Evolutionary conservation across 108 stramenopile genomes (phyloP).

Genomic region (Cyclotella cryptica): DNA sequence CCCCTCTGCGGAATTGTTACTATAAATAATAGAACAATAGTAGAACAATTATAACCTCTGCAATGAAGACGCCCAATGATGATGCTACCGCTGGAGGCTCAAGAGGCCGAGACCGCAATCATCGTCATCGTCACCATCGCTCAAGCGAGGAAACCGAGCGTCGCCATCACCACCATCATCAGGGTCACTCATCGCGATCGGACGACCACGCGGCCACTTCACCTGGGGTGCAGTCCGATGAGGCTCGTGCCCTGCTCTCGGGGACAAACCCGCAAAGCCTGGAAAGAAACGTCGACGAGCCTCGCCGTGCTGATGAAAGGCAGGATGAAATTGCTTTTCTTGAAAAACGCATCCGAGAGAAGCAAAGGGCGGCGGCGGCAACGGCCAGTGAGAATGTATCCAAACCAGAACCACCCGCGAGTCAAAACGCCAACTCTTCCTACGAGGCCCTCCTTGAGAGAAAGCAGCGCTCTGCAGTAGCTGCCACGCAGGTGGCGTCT

Average conservation of each 20-base stretch:
- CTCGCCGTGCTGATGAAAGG: background rate
- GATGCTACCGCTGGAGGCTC: too few relatives aligned
- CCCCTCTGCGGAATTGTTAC: too few relatives aligned
- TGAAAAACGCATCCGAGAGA: background rate
- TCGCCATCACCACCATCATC: too few relatives aligned
- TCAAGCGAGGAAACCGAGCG: too few relatives aligned
- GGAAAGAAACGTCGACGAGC: background rate
- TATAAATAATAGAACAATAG: too few relatives aligned
- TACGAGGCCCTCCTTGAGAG: background rate
- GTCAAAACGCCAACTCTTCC: background rate
- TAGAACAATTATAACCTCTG: too few relatives aligned
- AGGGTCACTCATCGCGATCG: too few relatives aligned
- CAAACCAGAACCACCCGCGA: background rate
- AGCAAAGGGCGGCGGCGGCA: background rate
- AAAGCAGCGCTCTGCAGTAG: background rate
- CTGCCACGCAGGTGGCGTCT: background rate
- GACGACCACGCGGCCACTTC: too few relatives aligned
- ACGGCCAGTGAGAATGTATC: background rate
- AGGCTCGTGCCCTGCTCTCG: background rate
- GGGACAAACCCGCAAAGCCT: background rate
- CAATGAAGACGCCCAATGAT: too few relatives aligned
- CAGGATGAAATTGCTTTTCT: background rate
- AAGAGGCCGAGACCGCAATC: too few relatives aligned
- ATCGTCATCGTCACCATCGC: too few relatives aligned
- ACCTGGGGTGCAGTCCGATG: background rate